Conservation (phyloP, 2,329 filamentous ascomycete species). For the Diaporthe vaccinii region DNA sequence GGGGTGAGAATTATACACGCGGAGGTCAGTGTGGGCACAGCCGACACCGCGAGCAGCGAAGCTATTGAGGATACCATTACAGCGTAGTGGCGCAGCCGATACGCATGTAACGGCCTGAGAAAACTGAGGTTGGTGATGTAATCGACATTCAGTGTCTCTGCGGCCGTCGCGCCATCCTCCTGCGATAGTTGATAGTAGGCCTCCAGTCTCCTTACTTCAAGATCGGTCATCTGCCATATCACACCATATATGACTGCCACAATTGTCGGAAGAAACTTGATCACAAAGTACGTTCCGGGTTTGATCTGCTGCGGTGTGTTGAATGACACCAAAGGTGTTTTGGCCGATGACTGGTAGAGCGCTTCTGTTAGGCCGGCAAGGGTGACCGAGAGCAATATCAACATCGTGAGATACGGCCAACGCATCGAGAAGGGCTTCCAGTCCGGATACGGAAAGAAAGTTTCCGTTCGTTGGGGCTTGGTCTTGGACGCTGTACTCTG, state of each 20-base stretch:
- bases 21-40: slow-evolving; percentile 77
- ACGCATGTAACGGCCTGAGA: slow-evolving; percentile 72
- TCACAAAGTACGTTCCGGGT: slow-evolving; percentile 67
- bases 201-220: slow-evolving; percentile 76
- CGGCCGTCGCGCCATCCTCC: slow-evolving; percentile 70
- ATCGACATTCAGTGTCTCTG: slow-evolving; percentile 79
- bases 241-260: slow-evolving; percentile 73
- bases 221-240: slow-evolving; percentile 75
- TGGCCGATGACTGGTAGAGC: slow-evolving; percentile 64
- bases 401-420: slow-evolving; percentile 68
- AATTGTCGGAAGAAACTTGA: slow-evolving; percentile 75
- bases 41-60: slow-evolving; percentile 74
- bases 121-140: slow-evolving; percentile 79
- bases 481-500: slow-evolving; percentile 55
- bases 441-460: slow-evolving; percentile 74
- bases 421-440: slow-evolving; percentile 78
- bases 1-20: slow-evolving; percentile 72
- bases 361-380: slow-evolving; percentile 68
- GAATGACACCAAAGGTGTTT: slow-evolving; percentile 64
- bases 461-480: slow-evolving; percentile 57
- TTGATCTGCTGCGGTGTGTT: slow-evolving; percentile 63
- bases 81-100: slow-evolving; percentile 75
- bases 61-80: slow-evolving; percentile 76
- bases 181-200: slow-evolving; percentile 76
- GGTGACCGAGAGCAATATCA: slow-evolving; percentile 67